Evolutionary conservation across 306 rosid species (phyloP).

Genomic region (Pachyrhizus erosus): DNA sequence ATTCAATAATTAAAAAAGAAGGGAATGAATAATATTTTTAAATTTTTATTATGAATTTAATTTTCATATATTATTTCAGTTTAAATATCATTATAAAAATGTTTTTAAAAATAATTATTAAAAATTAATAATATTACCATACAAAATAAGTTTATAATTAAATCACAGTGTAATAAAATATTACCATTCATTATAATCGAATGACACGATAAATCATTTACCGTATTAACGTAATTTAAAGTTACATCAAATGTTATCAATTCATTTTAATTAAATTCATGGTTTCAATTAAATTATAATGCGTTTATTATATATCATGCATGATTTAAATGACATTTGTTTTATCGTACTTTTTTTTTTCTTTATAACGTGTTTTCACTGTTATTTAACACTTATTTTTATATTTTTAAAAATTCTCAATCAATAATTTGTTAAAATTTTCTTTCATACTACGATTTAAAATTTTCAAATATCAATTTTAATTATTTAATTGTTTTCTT

Average conservation of each 20-base stretch:
- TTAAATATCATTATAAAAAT: not conserved
- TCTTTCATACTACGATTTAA: too few species aligned
- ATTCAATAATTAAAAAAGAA: too few species aligned
- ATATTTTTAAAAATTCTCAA: too few species aligned
- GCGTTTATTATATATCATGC: too few species aligned
- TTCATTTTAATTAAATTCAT: not conserved
- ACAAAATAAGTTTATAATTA: too few species aligned
- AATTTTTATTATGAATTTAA: not conserved
- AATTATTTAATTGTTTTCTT: not conserved
- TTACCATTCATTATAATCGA: not conserved
- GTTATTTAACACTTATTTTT: not conserved
- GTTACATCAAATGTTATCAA: not conserved
- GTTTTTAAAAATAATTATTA: not conserved
- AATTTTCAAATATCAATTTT: not conserved
- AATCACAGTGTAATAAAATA: too few species aligned
- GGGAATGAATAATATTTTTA: too few species aligned
- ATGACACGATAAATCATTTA: not conserved
- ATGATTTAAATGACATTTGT: too few species aligned
- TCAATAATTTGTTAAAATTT: too few species aligned
- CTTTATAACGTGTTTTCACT: too few species aligned
- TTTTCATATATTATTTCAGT: not conserved
- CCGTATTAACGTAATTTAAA: not conserved
- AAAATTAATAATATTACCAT: not conserved
- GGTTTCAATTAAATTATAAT: not conserved
- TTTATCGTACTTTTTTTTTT: not conserved